A percentile compares a stretch with the other conserved stretches of the same genome.
phyloP scores from a whole-genome alignment of 345 rosid species.

The Eucalyptus erythrocorys region DNA sequence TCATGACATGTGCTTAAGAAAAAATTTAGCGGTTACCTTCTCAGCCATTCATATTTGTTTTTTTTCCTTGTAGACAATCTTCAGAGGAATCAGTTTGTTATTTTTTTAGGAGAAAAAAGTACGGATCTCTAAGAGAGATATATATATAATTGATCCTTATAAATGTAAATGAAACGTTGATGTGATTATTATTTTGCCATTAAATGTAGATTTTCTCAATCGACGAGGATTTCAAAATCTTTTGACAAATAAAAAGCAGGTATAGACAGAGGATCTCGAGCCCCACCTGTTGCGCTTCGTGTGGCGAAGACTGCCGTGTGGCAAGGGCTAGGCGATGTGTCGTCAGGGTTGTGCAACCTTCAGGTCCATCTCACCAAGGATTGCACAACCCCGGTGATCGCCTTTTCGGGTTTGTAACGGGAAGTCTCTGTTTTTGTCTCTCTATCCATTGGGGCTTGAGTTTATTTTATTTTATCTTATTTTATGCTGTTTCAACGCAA shows the following conservation, averaged over 20 bases:
- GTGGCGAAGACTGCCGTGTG: background rate
- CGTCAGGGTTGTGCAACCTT: background rate
- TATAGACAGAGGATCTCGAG: background rate
- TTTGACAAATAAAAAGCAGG: background rate
- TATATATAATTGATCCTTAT: background rate
- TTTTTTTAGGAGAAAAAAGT: background rate
- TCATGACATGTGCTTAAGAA: background rate
- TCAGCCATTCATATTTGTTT: background rate
- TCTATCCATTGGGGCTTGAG: background rate
- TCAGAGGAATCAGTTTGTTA: background rate
- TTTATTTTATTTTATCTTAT: too few relatives aligned
- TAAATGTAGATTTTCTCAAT: background rate
- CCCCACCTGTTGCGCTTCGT: background rate
- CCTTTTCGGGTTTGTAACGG: background rate
- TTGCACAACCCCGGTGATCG: background rate
- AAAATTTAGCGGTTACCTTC: background rate
- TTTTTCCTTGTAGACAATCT: background rate
- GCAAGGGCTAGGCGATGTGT: background rate
- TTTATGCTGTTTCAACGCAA: background rate
- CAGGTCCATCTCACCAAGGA: background rate
- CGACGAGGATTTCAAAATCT: background rate
- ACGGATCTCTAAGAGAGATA: background rate
- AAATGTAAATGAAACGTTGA: background rate
- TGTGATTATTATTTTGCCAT: background rate
- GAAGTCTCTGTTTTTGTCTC: too few relatives aligned